These are phyloP conservation scores for Petunia hybrid DNA, from an alignment of 305 asterid genomes.

Conservation along the genomic window DNA sequence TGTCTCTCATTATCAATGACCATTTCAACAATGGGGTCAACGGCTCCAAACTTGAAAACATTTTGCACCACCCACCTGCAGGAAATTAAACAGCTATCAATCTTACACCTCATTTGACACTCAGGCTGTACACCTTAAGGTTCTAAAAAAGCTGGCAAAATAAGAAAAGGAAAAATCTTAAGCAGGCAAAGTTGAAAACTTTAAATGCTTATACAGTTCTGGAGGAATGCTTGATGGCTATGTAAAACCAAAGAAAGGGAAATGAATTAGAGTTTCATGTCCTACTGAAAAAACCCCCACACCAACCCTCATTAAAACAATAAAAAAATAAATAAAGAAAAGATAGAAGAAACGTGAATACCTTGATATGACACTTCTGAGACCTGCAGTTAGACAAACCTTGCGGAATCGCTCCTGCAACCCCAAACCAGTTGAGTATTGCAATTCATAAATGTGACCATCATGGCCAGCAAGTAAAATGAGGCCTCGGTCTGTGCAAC, in stretches of 20 bases:
- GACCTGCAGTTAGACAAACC: conserved; percentile 54
- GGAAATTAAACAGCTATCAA: conserved; percentile 38
- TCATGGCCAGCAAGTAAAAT: conserved; percentile 62
- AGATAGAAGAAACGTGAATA: conserved; percentile 27
- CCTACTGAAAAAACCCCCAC: too few species aligned
- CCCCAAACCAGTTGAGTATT: too few species aligned
- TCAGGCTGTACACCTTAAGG: conserved; percentile 29
- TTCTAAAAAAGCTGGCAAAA: not conserved
- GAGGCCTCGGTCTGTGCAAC: conserved; percentile 82
- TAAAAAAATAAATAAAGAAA: too few species aligned
- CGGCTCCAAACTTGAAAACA: too few species aligned
- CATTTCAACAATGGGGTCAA: too few species aligned
- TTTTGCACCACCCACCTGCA: too few species aligned
- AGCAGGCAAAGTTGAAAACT: not conserved
- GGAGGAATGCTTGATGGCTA: too few species aligned
- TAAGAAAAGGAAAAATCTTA: not conserved
- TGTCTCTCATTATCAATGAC: conserved; percentile 42
- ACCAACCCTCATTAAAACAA: too few species aligned
- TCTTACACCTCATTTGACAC: conserved; percentile 24
- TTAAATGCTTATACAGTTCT: not conserved
- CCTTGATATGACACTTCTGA: conserved; percentile 91
- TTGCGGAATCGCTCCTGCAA: too few species aligned
- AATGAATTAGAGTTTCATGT: too few species aligned
- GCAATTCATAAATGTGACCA: too few species aligned
- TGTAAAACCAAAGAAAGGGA: too few species aligned